These are phyloP conservation scores for Cardamine chenopodiifolia DNA, from an alignment of 345 rosid species.

Conservation along the genomic window DNA sequence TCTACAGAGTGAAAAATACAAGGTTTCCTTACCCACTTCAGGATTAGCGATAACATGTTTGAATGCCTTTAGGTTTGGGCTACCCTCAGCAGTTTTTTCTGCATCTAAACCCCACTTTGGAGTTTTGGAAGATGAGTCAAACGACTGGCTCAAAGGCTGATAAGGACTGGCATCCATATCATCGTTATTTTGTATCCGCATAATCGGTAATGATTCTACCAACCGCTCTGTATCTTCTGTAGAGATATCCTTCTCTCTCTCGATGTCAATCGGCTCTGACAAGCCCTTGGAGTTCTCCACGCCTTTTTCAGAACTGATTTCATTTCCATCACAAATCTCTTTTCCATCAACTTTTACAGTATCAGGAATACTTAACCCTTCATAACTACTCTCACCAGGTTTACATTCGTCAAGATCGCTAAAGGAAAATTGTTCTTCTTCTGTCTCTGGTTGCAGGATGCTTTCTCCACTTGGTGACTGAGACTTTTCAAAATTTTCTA, in stretches of 20 bases:
- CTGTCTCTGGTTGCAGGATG: conserved; percentile 48
- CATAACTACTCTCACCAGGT: conserved; percentile 30
- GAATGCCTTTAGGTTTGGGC: conserved; percentile 44
- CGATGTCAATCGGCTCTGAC: conserved; percentile 58
- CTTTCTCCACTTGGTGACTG: conserved; percentile 37
- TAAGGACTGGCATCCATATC: conserved; percentile 39
- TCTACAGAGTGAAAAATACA: background rate
- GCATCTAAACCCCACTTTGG: conserved; percentile 48
- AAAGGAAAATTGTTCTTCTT: conserved; percentile 77
- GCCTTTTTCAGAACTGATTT: conserved; percentile 39
- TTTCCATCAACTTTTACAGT: conserved; percentile 35
- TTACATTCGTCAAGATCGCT: conserved; percentile 61
- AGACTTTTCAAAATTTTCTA: conserved; percentile 28
- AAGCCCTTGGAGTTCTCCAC: conserved; percentile 36
- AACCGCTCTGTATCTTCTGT: conserved; percentile 47
- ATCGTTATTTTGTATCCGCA: conserved; percentile 42
- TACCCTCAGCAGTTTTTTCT: conserved; percentile 39
- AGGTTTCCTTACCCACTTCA: conserved; percentile 59
- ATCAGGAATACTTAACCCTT: conserved; percentile 39
- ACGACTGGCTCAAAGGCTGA: conserved; percentile 62
- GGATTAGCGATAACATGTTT: conserved; percentile 48
- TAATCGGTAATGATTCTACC: conserved; percentile 71
- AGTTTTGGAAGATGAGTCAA: conserved; percentile 52
- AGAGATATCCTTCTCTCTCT: conserved; percentile 36
- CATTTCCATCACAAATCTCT: conserved; percentile 18